phyloP scores from a whole-genome alignment of 805 yeast species.

The Zygosaccharomyces siamensis region DNA sequence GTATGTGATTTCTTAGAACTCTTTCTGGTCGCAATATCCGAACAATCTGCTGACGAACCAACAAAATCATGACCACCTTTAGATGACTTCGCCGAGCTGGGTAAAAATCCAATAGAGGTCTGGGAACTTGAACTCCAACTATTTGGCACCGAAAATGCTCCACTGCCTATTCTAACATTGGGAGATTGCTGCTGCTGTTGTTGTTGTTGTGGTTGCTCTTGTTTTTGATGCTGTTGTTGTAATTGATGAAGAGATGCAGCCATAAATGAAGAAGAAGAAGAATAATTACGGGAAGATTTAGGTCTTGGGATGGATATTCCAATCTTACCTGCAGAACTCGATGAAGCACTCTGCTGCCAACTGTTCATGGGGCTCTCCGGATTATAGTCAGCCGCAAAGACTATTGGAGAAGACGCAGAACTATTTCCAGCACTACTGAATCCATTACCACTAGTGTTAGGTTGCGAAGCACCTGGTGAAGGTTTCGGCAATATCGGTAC shows the following conservation, averaged over 20 bases:
- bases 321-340: slow-evolving; percentile 24
- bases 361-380: slow-evolving; percentile 18
- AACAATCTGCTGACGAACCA: slow-evolving; percentile 16
- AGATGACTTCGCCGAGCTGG: slow-evolving; percentile 18
- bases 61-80: slow-evolving; percentile 22
- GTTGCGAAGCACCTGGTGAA: slow-evolving; percentile 19
- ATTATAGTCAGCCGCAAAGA: slow-evolving; percentile 8
- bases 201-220: slow-evolving; percentile 14
- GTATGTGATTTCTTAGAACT: slow-evolving; percentile 27
- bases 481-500: slow-evolving; percentile 37
- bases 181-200: slow-evolving; percentile 10
- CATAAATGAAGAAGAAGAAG: slow-evolving; percentile 31
- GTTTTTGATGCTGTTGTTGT: slow-evolving; percentile 21
- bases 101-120: slow-evolving; percentile 12
- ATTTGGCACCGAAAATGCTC: slow-evolving; percentile 16
- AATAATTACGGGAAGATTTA: slow-evolving; percentile 28
- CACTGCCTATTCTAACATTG: slow-evolving; percentile 8
- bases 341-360: slow-evolving; percentile 19
- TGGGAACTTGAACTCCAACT: slow-evolving; percentile 19
- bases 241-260: slow-evolving; percentile 29
- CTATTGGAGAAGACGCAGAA: slow-evolving; percentile 31
- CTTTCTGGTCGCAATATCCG: slow-evolving; percentile 11
- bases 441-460: slow-evolving; percentile 10
- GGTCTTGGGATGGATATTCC: slow-evolving; percentile 31
- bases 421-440: slow-evolving; percentile 27